Conservation (phyloP, 352 stramenopile species). For the Hyaloperonospora brassicae region DNA sequence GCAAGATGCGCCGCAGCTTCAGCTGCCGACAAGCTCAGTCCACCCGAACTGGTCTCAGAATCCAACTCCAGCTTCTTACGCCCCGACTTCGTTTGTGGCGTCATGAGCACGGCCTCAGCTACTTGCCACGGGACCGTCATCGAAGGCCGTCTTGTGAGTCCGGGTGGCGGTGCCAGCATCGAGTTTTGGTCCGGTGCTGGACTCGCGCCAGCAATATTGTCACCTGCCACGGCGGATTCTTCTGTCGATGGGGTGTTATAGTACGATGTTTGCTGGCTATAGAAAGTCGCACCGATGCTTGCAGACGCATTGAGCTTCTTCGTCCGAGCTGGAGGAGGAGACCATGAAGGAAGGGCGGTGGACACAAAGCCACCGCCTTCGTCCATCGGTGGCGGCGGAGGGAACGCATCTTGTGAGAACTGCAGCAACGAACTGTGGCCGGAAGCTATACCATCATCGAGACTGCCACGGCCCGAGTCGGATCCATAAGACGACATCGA, state of each 20-base stretch:
- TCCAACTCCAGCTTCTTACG: constrained; percentile 64
- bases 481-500: constrained; percentile 50
- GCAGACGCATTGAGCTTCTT: constrained; percentile 58
- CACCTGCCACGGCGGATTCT: constrained; percentile 23
- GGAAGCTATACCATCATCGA: constrained; percentile 13
- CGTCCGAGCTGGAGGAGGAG: constrained; percentile 49
- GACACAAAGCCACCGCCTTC: constrained; percentile 57
- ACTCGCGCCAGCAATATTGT: constrained; percentile 5
- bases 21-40: constrained; percentile 52
- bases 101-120: constrained; percentile 74
- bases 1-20: constrained; percentile 60
- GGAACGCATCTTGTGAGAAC: constrained; percentile 68
- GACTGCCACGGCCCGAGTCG: constrained; percentile 25
- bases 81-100: constrained; percentile 55
- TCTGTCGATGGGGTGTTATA: constrained; percentile 63
- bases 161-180: constrained; percentile 55
- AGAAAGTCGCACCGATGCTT: constrained; percentile 40
- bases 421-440: constrained; percentile 33
- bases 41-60: constrained; percentile 22
- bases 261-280: constrained; percentile 64
- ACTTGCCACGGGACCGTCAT: constrained; percentile 86
- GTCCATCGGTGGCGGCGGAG: constrained; percentile 57
- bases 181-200: constrained; percentile 54
- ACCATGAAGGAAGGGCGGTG: constrained; percentile 69
- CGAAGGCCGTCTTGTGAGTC: constrained; percentile 62